phyloP scores from a whole-genome alignment of 2,329 filamentous ascomycete species.

The Onygenales sp. region DNA sequence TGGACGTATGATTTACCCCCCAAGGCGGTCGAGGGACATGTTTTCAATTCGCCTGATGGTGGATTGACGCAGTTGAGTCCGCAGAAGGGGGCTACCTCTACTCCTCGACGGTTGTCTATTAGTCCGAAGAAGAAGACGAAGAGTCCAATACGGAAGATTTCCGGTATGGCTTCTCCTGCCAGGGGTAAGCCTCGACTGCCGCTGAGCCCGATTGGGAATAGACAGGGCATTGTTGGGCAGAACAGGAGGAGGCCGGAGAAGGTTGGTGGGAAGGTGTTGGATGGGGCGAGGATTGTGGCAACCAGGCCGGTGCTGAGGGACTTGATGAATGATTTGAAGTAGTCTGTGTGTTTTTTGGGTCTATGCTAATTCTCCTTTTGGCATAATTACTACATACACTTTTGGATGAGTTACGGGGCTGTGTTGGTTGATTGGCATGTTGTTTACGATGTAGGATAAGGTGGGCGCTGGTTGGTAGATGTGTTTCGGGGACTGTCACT shows the following conservation, averaged over 20 bases:
- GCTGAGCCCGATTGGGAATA: slow-evolving; percentile 23
- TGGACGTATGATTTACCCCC: slow-evolving; percentile 70
- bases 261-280: slow-evolving; percentile 47
- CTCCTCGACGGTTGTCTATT: slow-evolving; percentile 5
- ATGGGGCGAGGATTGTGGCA: slow-evolving; percentile 48
- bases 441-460: no score
- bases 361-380: slow-evolving; percentile 3
- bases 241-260: slow-evolving; percentile 45
- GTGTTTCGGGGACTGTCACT: no score
- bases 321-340: slow-evolving; percentile 58
- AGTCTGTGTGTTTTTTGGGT: slow-evolving; percentile 18
- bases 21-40: slow-evolving; percentile 57
- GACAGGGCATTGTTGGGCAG: slow-evolving; percentile 18
- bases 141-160: neutral
- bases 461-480: no score
- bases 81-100: slow-evolving; percentile 6
- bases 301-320: slow-evolving; percentile 62
- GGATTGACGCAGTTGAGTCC: slow-evolving; percentile 7
- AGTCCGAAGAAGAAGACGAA: slow-evolving; percentile 24
- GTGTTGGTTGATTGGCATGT: no score
- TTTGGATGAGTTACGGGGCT: neutral
- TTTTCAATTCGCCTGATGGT: slow-evolving; percentile 44
- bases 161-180: slow-evolving; percentile 11
- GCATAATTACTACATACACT: neutral
- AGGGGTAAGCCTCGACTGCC: slow-evolving; percentile 17